Conservation (phyloP, 148 eudicot species). For the Spergularia marina region DNA sequence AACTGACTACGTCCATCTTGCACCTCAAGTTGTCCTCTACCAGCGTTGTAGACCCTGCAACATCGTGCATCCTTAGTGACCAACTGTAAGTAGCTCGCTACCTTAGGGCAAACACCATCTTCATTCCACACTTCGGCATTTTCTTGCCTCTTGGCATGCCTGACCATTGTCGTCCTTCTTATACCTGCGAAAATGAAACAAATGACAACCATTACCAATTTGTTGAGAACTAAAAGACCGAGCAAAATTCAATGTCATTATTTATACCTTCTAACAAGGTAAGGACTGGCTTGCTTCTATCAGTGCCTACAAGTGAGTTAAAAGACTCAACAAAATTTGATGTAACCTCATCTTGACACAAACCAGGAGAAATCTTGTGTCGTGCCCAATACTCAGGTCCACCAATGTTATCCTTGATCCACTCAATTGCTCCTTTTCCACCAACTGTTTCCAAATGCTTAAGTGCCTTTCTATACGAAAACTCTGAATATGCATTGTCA, state of each 20-base stretch:
- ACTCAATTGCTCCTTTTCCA: neutral
- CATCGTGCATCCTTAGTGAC: neutral
- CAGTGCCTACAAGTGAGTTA: neutral
- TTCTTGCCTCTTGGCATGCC: neutral
- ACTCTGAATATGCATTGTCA: neutral
- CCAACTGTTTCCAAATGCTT: no score
- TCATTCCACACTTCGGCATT: neutral
- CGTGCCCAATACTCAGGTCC: neutral
- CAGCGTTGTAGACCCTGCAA: neutral
- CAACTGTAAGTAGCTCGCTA: neutral
- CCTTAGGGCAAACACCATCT: neutral
- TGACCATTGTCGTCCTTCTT: neutral
- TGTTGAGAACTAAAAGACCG: neutral
- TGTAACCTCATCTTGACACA: neutral
- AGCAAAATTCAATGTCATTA: no score
- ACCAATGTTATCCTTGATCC: neutral
- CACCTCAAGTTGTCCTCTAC: neutral
- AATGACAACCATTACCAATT: no score
- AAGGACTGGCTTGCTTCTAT: neutral
- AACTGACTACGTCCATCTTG: neutral
- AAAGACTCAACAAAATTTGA: constrained; percentile 1
- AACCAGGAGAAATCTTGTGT: no score
- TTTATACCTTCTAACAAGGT: neutral
- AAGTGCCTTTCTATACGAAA: neutral
- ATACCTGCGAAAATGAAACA: neutral